These are phyloP conservation scores for Umbellularia californica DNA, from an alignment of 164 flowering plant species.

Conservation along the genomic window DNA sequence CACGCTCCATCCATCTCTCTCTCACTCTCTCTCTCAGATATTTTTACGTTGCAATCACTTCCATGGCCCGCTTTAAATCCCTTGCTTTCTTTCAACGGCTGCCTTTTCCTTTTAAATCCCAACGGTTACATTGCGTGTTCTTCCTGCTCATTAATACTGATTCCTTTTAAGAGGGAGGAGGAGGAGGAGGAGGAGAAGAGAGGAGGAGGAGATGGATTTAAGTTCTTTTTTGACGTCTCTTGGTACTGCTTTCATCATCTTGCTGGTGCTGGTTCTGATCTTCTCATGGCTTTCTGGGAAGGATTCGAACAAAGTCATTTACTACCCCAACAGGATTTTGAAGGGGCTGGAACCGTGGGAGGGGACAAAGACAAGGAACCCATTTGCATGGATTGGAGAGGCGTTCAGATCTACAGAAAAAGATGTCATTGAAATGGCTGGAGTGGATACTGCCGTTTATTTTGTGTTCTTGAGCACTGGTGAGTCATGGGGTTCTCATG, in stretches of 20 bases:
- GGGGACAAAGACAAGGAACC: constrained; percentile 42
- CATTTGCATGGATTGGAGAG: constrained; percentile 76
- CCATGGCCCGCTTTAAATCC: neutral
- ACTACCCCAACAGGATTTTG: constrained; percentile 82
- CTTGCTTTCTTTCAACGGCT: neutral
- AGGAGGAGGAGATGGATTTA: constrained; percentile 54
- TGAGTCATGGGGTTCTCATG: constrained; percentile 12
- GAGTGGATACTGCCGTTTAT: constrained; percentile 88
- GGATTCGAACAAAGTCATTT: constrained; percentile 59
- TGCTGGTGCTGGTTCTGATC: constrained; percentile 59
- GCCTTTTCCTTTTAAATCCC: neutral
- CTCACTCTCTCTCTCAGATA: neutral
- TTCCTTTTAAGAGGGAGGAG: neutral
- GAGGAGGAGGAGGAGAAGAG: neutral
- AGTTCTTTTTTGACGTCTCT: constrained; percentile 75
- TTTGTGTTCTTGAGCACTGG: constrained; percentile 79
- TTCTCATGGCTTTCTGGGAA: constrained; percentile 66
- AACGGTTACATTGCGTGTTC: neutral
- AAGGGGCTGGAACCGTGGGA: constrained; percentile 68
- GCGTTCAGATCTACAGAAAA: constrained; percentile 51
- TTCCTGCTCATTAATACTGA: neutral
- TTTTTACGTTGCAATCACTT: no score
- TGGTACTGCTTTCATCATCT: constrained; percentile 67
- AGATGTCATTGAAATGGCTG: constrained; percentile 62
- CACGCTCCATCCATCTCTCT: neutral